Conservation (phyloP, 257 asterid species). For the Ligustrum vulgare region DNA sequence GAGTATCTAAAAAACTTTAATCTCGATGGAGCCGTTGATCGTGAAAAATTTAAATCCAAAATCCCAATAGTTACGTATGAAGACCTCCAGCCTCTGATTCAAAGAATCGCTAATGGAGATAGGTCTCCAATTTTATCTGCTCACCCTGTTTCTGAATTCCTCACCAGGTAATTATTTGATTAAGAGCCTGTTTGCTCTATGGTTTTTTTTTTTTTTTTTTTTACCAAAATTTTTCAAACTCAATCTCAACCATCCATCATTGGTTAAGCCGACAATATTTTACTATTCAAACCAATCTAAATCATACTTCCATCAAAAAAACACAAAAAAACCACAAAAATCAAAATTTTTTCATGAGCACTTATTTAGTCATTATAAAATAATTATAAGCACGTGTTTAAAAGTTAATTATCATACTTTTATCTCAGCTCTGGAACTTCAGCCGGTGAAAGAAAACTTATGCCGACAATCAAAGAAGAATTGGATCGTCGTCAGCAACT, state of each 20-base stretch:
- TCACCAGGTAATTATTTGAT: slow-evolving; percentile 64
- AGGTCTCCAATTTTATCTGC: slow-evolving; percentile 79
- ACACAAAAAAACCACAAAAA: too few relatives aligned
- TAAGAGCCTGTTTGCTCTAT: too few relatives aligned
- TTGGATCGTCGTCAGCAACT: slow-evolving; percentile 96
- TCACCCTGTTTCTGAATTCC: slow-evolving; percentile 91
- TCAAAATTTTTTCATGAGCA: too few relatives aligned
- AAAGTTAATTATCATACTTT: not conserved
- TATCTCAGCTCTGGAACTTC: slow-evolving; percentile 76
- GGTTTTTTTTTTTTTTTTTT: too few relatives aligned
- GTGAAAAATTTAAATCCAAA: slow-evolving; percentile 62
- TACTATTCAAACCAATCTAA: too few relatives aligned
- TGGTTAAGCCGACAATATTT: too few relatives aligned
- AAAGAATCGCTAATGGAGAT: slow-evolving; percentile 88
- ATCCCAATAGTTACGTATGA: slow-evolving; percentile 84
- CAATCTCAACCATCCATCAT: too few relatives aligned
- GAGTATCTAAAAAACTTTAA: slow-evolving; percentile 63
- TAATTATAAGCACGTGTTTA: not conserved
- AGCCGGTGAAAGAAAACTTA: slow-evolving; percentile 94
- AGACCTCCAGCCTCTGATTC: slow-evolving; percentile 87
- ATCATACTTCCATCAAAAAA: too few relatives aligned
- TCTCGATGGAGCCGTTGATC: slow-evolving; percentile 66
- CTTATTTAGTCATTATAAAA: not conserved
- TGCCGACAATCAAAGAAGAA: slow-evolving; percentile 93
- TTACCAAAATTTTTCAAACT: too few relatives aligned